phyloP scores from a whole-genome alignment of 208 protist genomes.

The Leishmania tropica region DNA sequence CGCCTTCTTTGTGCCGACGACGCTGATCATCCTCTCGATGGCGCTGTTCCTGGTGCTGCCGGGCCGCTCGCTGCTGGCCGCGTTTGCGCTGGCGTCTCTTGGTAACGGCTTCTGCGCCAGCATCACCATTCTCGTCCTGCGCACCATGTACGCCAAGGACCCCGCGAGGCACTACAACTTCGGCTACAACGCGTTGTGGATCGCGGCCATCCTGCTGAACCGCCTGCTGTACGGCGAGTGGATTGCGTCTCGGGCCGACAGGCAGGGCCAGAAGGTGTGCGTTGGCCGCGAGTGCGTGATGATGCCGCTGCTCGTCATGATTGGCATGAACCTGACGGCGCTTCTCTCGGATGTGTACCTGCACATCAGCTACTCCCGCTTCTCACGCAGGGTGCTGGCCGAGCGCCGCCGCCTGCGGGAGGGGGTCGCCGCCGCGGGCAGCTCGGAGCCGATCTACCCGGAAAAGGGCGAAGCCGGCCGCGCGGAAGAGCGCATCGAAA shows the following conservation, averaged over 20 bases:
- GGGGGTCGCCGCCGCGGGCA: constrained; percentile 8
- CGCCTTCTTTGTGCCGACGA: constrained; percentile 59
- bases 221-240: constrained; percentile 75
- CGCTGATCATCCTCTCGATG: constrained; percentile 48
- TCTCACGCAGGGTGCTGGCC: constrained; percentile 33
- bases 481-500: neutral
- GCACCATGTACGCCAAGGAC: constrained; percentile 75
- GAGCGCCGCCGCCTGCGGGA: constrained; percentile 47
- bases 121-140: constrained; percentile 49
- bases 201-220: constrained; percentile 59
- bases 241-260: constrained; percentile 51
- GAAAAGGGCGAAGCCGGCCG: no score
- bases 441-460: constrained; percentile 2
- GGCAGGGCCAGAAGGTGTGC: constrained; percentile 40
- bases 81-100: constrained; percentile 47
- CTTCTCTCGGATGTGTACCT: constrained; percentile 40
- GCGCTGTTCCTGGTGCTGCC: constrained; percentile 54
- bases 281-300: constrained; percentile 39
- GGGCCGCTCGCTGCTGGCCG: constrained; percentile 34
- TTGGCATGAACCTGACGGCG: constrained; percentile 43
- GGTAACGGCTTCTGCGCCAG: constrained; percentile 72
- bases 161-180: constrained; percentile 80
- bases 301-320: constrained; percentile 55
- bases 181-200: constrained; percentile 34
- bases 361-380: constrained; percentile 46